Evolutionary conservation across 192 early-diverging fungal genomes (phyloP), one percentile per base, ranked within the genome.

Genomic region (Mortierella hygrophila): DNA sequence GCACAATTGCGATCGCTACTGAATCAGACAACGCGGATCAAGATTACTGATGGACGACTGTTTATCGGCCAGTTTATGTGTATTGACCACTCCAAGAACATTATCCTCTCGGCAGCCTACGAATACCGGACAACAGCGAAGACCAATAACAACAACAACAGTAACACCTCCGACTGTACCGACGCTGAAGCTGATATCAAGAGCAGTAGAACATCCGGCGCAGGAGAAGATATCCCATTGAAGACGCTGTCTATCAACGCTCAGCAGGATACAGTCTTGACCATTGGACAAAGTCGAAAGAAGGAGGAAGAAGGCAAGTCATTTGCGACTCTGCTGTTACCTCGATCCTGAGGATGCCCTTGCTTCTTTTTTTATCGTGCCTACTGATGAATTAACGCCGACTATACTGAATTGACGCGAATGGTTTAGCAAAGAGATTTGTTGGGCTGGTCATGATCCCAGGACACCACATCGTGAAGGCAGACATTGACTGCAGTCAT

Each of bases 401-500:
- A 2, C 11, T 63, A 11, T 15, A 15, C 32, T n/a, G 9, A 9
- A 26, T 26, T n/a, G n/a, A 26, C 57, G 57, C n/a, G 26, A 75
- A 60, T 65, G 40, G 82, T 29, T 52, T 77, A 73, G 73, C 76
- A 74, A 81, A 47, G 68, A 40, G 74, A 63, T 91, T 93, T 70
- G 94, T 96, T 21, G 95, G 95, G 5, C 72, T 95, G 52, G 88
- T 95, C 68, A 95, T 96, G 95, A 92, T 96, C 20, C 95, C 95
- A 16, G 95, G 95, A 60, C 91, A 92, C 42, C 94, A 95, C 78
- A 70, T 95, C 13, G 88, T 94, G 23, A 92, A 90, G 42, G 85
- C 89, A 26, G 93, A 93, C 70, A 88, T 94, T 37, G 93, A 95
- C 47, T 73, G 55, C 35, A 86, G 84, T 70, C 84, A 86, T 70